Evolutionary conservation across 306 rosid genomes (phyloP).

Genomic region (Herpetospermum pedunculosum): DNA sequence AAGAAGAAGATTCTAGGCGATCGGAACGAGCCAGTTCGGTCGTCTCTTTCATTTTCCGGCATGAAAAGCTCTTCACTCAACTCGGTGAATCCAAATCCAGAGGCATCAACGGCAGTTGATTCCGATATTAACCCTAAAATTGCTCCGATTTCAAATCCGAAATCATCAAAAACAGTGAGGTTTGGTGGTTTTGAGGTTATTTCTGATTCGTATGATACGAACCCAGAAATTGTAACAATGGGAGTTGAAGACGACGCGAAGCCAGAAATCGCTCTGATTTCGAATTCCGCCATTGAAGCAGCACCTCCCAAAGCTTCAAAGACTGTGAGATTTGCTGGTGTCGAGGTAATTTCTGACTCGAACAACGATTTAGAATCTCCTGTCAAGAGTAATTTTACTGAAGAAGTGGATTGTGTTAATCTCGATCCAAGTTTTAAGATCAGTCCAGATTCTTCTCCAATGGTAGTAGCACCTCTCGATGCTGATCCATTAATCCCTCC

Average conservation of each 20-base stretch:
- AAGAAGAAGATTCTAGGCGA: slow-evolving; percentile 57
- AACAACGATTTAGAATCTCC: background rate
- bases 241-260: background rate
- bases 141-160: slow-evolving; percentile 14
- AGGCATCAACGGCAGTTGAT: slow-evolving; percentile 16
- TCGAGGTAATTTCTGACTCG: background rate
- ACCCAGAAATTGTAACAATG: slow-evolving; percentile 22
- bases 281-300: slow-evolving; percentile 6
- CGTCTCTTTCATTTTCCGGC: slow-evolving; percentile 25
- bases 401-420: slow-evolving; percentile 45
- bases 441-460: slow-evolving; percentile 45
- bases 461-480: slow-evolving; percentile 42
- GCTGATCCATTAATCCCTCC: slow-evolving; percentile 52
- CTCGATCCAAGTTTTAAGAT: slow-evolving; percentile 58
- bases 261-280: slow-evolving; percentile 1
- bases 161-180: slow-evolving; percentile 16
- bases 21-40: slow-evolving; percentile 44
- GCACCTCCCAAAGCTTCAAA: slow-evolving; percentile 19
- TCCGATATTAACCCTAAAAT: background rate
- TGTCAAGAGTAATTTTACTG: background rate
- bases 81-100: slow-evolving; percentile 31
- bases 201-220: background rate
- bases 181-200: slow-evolving; percentile 2
- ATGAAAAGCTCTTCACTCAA: slow-evolving; percentile 27
- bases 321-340: background rate